Evolutionary conservation across 2,329 filamentous ascomycete species (phyloP), one percentile per base, ranked within the genome.

Genomic region (Apiospora koreana): DNA sequence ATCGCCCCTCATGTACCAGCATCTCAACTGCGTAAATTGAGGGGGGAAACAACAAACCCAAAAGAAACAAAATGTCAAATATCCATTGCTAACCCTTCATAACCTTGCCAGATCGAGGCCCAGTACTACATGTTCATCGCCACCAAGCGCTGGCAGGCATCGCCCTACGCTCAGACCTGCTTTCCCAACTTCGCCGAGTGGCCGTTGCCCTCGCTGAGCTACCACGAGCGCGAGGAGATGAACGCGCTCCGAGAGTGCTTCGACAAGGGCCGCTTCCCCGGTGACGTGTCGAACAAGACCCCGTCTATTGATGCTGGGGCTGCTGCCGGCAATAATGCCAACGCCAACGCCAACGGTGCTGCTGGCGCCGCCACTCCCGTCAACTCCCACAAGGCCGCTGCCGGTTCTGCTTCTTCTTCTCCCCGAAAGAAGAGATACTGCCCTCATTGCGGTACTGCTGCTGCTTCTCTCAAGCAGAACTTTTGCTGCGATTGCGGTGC

Each of bases 221-320:
- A 38, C 18, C 9, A 23, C 3, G 31, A 62, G 54, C 28, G 31
- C 54, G 1, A 62, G 8, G 89, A 93, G 78, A 80, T 93, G 62
- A 25, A n/a, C 7, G 25, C 21, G 3, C 65, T 67, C 16, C 41
- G 45, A 2, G 42, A 46, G 25, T 46, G 50, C 28, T 62, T 62
- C 54, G 31, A 62, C 31, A 38, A 3, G 8, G 54, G 31, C 9
- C 31, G 31, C 2, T 38, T 38, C 54, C 31, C 54, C 31, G 10
- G 21, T 31, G 31, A 62, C 8, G 21, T 23, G 54, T 21, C 18
- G 16, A 21, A 62, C 28, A 2, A 12, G 14, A 41, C 38, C 38
- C 38, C 38, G 9, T 41, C 38, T 41, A 12, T 18, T 16, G 14
- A 16, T 43, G 6, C 41, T 7, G 6, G 9, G 2, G 41, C 41